Evolutionary conservation across 2,329 filamentous ascomycete species (phyloP).

Genomic region (Fusarium sp.): DNA sequence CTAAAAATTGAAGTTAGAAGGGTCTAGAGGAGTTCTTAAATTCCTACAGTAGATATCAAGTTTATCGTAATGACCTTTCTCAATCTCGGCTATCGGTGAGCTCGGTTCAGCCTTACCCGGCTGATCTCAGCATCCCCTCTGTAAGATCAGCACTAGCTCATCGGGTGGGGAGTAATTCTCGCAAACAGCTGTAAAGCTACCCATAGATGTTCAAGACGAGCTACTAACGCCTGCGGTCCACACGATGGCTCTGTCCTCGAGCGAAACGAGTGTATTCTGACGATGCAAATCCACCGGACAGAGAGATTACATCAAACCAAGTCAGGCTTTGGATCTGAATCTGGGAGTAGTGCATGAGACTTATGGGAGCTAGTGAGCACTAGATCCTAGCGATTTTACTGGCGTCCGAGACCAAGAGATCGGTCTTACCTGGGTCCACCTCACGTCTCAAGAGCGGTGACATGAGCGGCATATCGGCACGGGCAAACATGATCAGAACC

Average conservation of each 20-base stretch:
- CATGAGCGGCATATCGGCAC: not conserved
- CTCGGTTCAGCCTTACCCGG: not conserved
- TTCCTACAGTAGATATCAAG: fast-evolving
- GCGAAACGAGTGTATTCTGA: fast-evolving
- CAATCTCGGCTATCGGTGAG: too few relatives aligned
- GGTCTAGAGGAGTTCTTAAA: fast-evolving
- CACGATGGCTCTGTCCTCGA: fast-evolving
- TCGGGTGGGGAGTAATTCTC: too few relatives aligned
- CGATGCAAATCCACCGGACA: fast-evolving
- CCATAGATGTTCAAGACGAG: fast-evolving
- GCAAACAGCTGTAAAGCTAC: too few relatives aligned
- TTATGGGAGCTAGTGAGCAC: not conserved
- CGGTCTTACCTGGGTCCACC: not conserved
- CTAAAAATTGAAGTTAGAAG: fast-evolving
- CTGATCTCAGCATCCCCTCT: not conserved
- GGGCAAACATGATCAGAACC: fast-evolving
- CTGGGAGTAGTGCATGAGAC: fast-evolving
- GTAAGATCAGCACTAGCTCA: not conserved
- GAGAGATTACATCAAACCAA: fast-evolving
- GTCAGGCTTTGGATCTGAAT: fast-evolving
- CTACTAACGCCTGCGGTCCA: fast-evolving
- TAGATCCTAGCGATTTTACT: not conserved
- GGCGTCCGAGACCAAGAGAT: not conserved
- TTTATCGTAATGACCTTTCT: fast-evolving
- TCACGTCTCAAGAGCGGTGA: not conserved